phyloP scores from a whole-genome alignment of 1,284 basidiomycete genomes.

The Xerocomus amazonicus region DNA sequence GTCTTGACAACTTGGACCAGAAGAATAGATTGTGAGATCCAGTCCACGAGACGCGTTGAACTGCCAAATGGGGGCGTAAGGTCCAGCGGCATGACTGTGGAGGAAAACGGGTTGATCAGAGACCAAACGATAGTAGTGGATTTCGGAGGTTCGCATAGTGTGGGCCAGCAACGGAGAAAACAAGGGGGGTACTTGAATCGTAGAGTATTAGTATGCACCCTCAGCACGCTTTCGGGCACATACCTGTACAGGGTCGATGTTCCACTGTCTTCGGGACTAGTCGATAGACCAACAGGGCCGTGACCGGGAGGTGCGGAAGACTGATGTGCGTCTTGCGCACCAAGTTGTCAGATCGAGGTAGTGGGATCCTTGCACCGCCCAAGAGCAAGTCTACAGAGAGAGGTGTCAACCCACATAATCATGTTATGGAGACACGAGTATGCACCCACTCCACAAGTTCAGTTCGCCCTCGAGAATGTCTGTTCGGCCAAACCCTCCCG shows the following conservation, averaged over 20 bases:
- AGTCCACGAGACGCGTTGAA: conserved; percentile 36
- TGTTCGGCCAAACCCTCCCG: conserved; percentile 45
- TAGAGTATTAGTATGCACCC: conserved; percentile 6
- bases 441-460: conserved; percentile 45
- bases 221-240: not conserved
- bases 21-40: conserved; percentile 55
- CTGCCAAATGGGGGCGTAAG: conserved; percentile 46
- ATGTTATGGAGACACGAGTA: conserved; percentile 7
- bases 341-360: conserved; percentile 26
- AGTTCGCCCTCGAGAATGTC: conserved; percentile 34
- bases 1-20: conserved; percentile 45
- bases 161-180: conserved; percentile 59
- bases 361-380: conserved; percentile 28
- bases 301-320: conserved; percentile 52
- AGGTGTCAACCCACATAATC: conserved; percentile 5
- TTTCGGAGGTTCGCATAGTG: conserved; percentile 55
- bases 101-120: conserved; percentile 47
- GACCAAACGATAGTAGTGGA: conserved; percentile 62
- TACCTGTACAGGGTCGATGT: conserved; percentile 25
- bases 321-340: conserved; percentile 37
- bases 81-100: conserved; percentile 70
- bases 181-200: conserved; percentile 40
- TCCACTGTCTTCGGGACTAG: conserved; percentile 33
- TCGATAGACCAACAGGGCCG: conserved; percentile 62
- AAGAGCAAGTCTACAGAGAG: conserved; percentile 40